Conservation (phyloP, 257 asterid species). For the Osmanthus fragrans region DNA sequence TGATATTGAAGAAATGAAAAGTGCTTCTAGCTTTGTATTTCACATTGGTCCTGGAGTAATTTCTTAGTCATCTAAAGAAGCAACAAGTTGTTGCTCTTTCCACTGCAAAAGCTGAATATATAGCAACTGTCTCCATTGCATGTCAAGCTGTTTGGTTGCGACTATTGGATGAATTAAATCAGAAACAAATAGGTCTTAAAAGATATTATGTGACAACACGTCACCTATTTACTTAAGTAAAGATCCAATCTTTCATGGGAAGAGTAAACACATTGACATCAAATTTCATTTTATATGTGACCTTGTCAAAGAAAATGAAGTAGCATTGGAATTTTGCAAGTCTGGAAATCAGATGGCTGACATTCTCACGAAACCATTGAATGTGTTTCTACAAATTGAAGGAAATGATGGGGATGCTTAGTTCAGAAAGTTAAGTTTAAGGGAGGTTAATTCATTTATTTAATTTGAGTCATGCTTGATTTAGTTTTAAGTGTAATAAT, state of each 20-base stretch:
- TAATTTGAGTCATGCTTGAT: no score
- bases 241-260: constrained; percentile 16
- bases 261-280: constrained; percentile 5
- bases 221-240: not conserved
- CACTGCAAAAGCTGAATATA: not conserved
- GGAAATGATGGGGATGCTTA: not conserved
- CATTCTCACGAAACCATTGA: constrained; percentile 10
- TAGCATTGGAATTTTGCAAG: constrained; percentile 8
- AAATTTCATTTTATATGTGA: constrained; percentile 12
- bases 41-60: no score
- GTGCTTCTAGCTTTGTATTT: no score
- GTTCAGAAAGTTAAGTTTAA: no score
- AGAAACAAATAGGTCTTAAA: not conserved
- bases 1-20: no score
- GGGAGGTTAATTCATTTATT: no score
- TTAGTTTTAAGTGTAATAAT: no score
- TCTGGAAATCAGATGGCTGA: constrained; percentile 10
- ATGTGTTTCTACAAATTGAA: not conserved
- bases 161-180: not conserved
- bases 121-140: not conserved
- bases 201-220: not conserved
- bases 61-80: not conserved
- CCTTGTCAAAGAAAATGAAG: not conserved
- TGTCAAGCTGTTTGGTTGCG: not conserved
- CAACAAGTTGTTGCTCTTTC: not conserved